Evolutionary conservation across 371 early-diverging fungal genomes (phyloP).

Genomic region (Rhizopus arrhizus): DNA sequence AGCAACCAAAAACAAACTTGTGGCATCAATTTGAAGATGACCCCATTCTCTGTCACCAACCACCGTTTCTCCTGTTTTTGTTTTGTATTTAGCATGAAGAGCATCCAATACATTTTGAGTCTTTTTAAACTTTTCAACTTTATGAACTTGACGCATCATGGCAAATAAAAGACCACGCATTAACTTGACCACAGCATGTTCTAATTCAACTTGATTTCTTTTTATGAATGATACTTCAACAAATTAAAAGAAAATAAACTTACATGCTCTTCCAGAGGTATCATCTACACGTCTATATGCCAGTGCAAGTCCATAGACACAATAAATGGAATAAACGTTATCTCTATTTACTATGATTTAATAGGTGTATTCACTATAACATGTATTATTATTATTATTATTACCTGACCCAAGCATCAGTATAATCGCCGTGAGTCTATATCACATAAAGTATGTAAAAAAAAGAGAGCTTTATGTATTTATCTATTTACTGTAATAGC

Average conservation of each 20-base stretch:
- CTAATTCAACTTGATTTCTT: constrained; percentile 69
- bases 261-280: constrained; percentile 81
- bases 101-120: constrained; percentile 71
- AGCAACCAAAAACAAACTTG: constrained; percentile 77
- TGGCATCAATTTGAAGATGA: constrained; percentile 83
- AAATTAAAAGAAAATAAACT: constrained; percentile 25
- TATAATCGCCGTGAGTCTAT: constrained; percentile 78
- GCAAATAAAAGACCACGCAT: constrained; percentile 76
- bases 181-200: constrained; percentile 82
- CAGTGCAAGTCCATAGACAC: constrained; percentile 83
- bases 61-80: constrained; percentile 82
- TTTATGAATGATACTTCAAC: not conserved
- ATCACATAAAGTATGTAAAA: not conserved
- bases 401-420: constrained; percentile 91
- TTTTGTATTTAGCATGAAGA: constrained; percentile 90
- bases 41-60: constrained; percentile 89
- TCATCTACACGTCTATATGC: constrained; percentile 86
- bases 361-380: not conserved
- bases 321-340: constrained; percentile 91
- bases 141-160: constrained; percentile 88
- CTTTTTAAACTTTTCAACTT: constrained; percentile 83
- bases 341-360: constrained; percentile 55
- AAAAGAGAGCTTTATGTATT: not conserved
- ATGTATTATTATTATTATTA: not conserved
- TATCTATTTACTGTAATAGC: constrained; percentile 68